Percentiles rank a stretch among this genome's conserved stretches.
Conservation (phyloP, 345 rosid genomes). For the Lenwebbia sp. region DNA sequence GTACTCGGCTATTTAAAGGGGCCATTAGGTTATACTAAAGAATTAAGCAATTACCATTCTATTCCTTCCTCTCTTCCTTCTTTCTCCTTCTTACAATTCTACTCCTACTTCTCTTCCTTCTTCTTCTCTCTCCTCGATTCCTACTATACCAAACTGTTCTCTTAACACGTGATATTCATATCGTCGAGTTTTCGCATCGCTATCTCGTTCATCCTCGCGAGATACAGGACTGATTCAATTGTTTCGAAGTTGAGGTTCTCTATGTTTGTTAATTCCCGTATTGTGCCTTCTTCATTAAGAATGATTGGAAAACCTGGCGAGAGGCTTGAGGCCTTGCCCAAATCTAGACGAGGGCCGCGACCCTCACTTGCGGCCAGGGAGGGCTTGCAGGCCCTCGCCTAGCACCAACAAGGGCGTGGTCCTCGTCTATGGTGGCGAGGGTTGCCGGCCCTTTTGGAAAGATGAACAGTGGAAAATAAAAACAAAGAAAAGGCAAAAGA, state of each 20-base stretch:
- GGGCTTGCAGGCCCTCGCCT: background rate
- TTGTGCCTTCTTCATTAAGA: background rate
- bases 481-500: background rate
- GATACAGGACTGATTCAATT: background rate
- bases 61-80: too few species aligned
- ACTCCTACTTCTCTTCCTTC: too few species aligned
- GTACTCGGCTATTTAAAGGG: too few species aligned
- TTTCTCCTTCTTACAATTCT: too few species aligned
- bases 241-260: background rate
- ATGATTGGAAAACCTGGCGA: accelerated
- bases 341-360: background rate
- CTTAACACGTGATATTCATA: too few species aligned
- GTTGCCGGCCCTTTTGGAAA: background rate
- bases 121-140: too few species aligned
- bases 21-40: too few species aligned
- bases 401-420: background rate
- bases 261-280: background rate
- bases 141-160: too few species aligned
- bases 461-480: background rate
- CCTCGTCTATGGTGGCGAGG: too few species aligned
- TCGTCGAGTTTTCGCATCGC: background rate
- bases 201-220: background rate
- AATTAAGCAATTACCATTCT: too few species aligned
- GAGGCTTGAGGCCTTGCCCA: background rate
- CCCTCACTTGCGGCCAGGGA: too few species aligned